A percentile compares a stretch with the other conserved stretches of the same genome.
Conservation (phyloP, 805 yeast species). For the Clavispora santaluciae region DNA sequence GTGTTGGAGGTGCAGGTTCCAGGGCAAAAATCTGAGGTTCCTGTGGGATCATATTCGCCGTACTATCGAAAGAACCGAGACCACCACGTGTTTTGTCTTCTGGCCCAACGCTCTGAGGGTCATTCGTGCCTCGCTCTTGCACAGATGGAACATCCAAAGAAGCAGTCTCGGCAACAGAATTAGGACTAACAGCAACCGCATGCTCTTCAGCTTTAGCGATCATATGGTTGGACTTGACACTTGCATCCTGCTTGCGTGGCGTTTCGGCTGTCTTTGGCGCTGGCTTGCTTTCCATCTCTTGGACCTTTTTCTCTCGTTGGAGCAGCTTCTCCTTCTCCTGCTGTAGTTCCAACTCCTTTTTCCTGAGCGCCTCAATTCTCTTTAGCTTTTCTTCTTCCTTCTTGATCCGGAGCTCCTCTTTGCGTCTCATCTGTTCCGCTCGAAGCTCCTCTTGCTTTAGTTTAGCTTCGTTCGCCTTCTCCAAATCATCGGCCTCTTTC, state of each 20-base stretch:
- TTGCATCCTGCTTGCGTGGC: no score
- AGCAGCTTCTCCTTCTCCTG: slow-evolving; percentile 19
- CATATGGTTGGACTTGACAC: no score
- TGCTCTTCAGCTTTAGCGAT: no score
- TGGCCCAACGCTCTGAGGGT: no score
- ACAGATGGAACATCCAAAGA: no score
- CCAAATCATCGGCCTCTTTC: slow-evolving; percentile 49
- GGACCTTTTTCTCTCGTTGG: slow-evolving; percentile 11
- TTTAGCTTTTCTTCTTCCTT: slow-evolving; percentile 48
- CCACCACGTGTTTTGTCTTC: no score
- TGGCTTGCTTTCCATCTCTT: neutral
- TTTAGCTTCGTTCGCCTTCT: slow-evolving; percentile 26
- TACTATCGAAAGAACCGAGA: neutral
- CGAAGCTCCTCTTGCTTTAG: slow-evolving; percentile 30
- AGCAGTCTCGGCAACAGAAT: no score
- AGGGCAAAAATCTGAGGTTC: neutral
- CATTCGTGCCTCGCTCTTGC: no score
- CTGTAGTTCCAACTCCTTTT: slow-evolving; percentile 11
- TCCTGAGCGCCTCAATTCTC: slow-evolving; percentile 29
- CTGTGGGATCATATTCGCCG: neutral
- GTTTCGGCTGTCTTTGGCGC: neutral
- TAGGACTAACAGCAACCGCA: no score
- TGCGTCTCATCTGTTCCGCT: slow-evolving; percentile 35
- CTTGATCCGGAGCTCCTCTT: slow-evolving; percentile 34
- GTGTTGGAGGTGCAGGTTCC: slow-evolving; percentile 6